These are phyloP conservation scores for Rhizopus arrhizus DNA, from an alignment of 371 early-diverging fungal genomes.

Conservation along the genomic window DNA sequence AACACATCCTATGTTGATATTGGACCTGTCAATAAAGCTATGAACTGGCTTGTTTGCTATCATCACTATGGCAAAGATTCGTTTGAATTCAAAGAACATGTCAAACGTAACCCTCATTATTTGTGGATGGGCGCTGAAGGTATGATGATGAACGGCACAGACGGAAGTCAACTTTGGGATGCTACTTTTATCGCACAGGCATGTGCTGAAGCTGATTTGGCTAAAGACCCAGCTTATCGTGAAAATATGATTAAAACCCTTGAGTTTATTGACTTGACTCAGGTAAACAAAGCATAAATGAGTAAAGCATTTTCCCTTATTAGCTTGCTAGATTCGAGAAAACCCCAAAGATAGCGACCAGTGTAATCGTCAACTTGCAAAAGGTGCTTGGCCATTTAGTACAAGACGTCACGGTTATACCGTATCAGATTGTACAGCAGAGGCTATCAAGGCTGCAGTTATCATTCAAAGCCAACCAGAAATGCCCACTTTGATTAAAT, in stretches of 20 bases:
- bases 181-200: slow-evolving; percentile 89
- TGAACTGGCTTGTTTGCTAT: slow-evolving; percentile 85
- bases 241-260: slow-evolving; percentile 69
- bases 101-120: slow-evolving; percentile 76
- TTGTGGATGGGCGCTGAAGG: slow-evolving; percentile 91
- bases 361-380: slow-evolving; percentile 80
- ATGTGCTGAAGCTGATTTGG: slow-evolving; percentile 61
- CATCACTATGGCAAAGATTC: slow-evolving; percentile 90
- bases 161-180: slow-evolving; percentile 98
- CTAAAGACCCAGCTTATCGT: slow-evolving; percentile 69
- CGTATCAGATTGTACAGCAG: slow-evolving; percentile 96
- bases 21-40: slow-evolving; percentile 92
- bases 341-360: slow-evolving; percentile 69
- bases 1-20: slow-evolving; percentile 89
- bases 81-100: slow-evolving; percentile 75
- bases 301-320: too few species aligned
- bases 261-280: slow-evolving; percentile 84
- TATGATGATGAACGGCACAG: slow-evolving; percentile 96
- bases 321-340: slow-evolving; percentile 59
- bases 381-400: slow-evolving; percentile 97
- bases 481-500: slow-evolving; percentile 42
- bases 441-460: slow-evolving; percentile 85
- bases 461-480: slow-evolving; percentile 68
- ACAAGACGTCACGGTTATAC: slow-evolving; percentile 93
- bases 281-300: slow-evolving; percentile 41